Percentiles rank a stretch among this genome's conserved stretches.
These are phyloP conservation scores for Priceomyces fermenticarens DNA, from an alignment of 805 yeast species.

Conservation along the genomic window DNA sequence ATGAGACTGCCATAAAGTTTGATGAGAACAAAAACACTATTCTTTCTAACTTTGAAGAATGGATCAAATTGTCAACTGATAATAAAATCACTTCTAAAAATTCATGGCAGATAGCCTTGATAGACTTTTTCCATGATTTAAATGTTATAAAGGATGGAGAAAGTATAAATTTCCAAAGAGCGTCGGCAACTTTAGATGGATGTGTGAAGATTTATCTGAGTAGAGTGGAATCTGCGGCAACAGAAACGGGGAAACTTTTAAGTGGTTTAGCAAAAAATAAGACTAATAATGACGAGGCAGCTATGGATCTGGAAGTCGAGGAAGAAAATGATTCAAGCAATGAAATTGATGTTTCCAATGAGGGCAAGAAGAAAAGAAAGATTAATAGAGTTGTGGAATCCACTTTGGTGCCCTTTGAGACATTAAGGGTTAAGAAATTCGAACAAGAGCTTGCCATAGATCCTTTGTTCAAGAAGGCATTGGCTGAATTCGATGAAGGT, in stretches of 20 bases:
- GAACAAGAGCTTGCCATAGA: constrained; percentile 29
- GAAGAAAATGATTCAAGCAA: constrained; percentile 16
- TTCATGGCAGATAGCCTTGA: constrained; percentile 87
- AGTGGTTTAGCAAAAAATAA: constrained; percentile 23
- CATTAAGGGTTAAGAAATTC: constrained; percentile 8
- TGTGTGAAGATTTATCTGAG: constrained; percentile 36
- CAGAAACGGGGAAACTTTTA: constrained; percentile 32
- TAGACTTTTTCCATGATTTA: constrained; percentile 87
- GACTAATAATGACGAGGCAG: constrained; percentile 18
- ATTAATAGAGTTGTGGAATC: constrained; percentile 37
- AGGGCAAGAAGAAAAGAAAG: constrained; percentile 23
- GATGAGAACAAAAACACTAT: constrained; percentile 42
- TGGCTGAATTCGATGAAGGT: constrained; percentile 30
- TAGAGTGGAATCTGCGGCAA: constrained; percentile 35
- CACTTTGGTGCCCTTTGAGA: constrained; percentile 18
- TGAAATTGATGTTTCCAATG: constrained; percentile 14
- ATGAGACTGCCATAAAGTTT: constrained; percentile 40
- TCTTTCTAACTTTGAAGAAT: constrained; percentile 44
- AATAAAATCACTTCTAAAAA: constrained; percentile 75
- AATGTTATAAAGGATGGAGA: constrained; percentile 72
- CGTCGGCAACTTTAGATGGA: constrained; percentile 35
- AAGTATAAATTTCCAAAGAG: constrained; percentile 33
- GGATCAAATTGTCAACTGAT: constrained; percentile 44
- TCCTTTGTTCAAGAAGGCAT: constrained; percentile 26
- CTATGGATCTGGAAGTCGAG: constrained; percentile 14